Base-by-base conservation (phyloP, 1,284 basidiomycete genomes). In the Ceratobasidium sp. region DNA sequence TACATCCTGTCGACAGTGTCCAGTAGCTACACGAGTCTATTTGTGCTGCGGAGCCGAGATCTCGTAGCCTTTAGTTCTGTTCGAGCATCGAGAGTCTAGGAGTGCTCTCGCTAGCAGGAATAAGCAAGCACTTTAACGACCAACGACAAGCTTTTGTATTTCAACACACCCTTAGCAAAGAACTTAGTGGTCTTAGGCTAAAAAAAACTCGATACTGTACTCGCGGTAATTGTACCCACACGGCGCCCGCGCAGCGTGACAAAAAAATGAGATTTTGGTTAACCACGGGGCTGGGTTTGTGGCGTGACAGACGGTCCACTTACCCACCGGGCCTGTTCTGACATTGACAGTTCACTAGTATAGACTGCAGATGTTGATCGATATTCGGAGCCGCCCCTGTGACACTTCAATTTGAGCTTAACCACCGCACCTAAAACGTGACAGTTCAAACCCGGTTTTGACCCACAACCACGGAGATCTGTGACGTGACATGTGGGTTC, bases 401-500 rank as follows among this genome's bases (percentile, higher is more conserved):
- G 38, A 48, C 38, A 48, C 6, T 17, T n/a, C 44, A 2, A 20
- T 9, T 65, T 26, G 17, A 17, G 13, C 38, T 33, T 65, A 44
- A 46, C 42, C 33, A 40, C 42, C 7, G 10, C 7, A n/a, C 44
- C 33, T 9, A 66, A 48, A 66, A 9, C 44, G 64, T 66, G 64
- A 66, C 64, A 44, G n/a, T 66, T 23, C 46, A 48, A 10, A 6
- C 26, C 10, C 20, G 23, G 42, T 50, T 66, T 48, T 62, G 2
- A 62, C 59, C 59, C 59, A 66, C 64, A 46, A 66, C 64, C 46
- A 66, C 64, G 13, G 44, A 4, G 17, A 66, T 23, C 5, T 10
- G 64, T 66, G 64, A 66, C 42, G 44, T 48, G 42, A 66, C 64
- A 66, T 62, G 59, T 62, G 59, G 59, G 59, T 62, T 42, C 59